These are phyloP conservation scores for Daldinia concentrica DNA, from an alignment of 495 filamentous ascomycete species.

Conservation along the genomic window DNA sequence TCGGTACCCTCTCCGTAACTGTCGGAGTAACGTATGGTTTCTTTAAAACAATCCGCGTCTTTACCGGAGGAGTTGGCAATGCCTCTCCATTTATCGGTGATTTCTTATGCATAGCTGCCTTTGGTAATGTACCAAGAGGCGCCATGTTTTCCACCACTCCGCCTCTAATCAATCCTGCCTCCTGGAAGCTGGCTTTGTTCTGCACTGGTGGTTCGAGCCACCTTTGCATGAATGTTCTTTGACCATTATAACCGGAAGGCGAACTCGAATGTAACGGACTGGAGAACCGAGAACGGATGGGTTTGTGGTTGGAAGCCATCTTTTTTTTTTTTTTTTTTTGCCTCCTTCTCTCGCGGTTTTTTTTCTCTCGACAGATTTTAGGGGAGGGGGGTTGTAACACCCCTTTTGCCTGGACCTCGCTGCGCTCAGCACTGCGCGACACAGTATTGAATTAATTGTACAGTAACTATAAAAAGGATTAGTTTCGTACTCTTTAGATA, in stretches of 20 bases:
- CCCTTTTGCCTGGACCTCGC: slow-evolving; percentile 32
- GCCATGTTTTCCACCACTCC: slow-evolving; percentile 76
- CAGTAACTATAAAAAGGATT: slow-evolving; percentile 17
- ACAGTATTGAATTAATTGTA: slow-evolving; percentile 34
- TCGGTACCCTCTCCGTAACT: slow-evolving; percentile 28
- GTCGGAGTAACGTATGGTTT: slow-evolving; percentile 36
- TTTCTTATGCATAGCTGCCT: slow-evolving; percentile 57
- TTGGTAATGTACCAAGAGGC: slow-evolving; percentile 71
- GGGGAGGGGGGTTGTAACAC: slow-evolving; percentile 29
- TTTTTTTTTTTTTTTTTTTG: slow-evolving; percentile 1
- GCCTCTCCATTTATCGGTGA: slow-evolving; percentile 33
- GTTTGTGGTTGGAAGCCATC: slow-evolving; percentile 51
- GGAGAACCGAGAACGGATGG: slow-evolving; percentile 62
- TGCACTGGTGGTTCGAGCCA: slow-evolving; percentile 79
- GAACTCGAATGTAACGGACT: slow-evolving; percentile 59
- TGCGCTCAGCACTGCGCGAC: slow-evolving; percentile 30
- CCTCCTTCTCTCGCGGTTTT: not conserved
- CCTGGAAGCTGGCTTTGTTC: slow-evolving; percentile 74
- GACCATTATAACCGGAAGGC: slow-evolving; percentile 47
- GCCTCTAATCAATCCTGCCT: slow-evolving; percentile 67
- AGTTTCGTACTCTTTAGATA: slow-evolving; percentile 10
- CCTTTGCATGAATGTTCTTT: slow-evolving; percentile 56
- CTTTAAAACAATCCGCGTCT: slow-evolving; percentile 55
- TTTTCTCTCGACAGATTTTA: slow-evolving; percentile 6
- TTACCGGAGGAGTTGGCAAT: slow-evolving; percentile 37